Percentiles rank a stretch among this genome's conserved stretches.
Conservation (phyloP, 106 monocot genomes). For the Cymbidium sinense region DNA sequence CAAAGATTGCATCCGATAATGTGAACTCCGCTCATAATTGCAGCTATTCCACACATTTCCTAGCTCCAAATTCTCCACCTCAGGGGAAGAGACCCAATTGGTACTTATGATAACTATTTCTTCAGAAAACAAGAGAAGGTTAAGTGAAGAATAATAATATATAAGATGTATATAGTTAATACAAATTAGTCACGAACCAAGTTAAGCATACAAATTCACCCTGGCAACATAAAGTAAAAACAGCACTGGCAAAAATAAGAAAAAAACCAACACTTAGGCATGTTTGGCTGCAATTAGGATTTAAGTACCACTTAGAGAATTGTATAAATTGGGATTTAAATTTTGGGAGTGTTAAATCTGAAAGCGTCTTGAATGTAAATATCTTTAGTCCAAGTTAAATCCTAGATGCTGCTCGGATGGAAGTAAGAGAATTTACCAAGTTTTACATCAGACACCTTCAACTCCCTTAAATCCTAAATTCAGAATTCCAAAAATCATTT, state of each 20-base stretch:
- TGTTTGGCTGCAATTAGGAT: not conserved
- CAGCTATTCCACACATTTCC: conserved; percentile 69
- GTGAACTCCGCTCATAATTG: conserved; percentile 35
- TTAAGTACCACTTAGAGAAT: not conserved
- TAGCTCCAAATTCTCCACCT: not conserved
- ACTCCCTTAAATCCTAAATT: too few species aligned
- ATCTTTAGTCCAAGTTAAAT: not conserved
- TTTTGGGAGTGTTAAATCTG: not conserved
- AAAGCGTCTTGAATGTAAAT: not conserved
- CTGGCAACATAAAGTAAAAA: not conserved
- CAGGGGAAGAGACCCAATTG: not conserved
- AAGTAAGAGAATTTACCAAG: too few species aligned
- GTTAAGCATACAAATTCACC: conserved; percentile 1
- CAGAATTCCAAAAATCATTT: too few species aligned
- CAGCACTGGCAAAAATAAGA: not conserved
- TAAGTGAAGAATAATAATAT: not conserved
- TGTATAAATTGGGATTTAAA: not conserved
- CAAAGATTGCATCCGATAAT: conserved; percentile 24
- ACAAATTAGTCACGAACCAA: not conserved
- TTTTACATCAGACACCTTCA: too few species aligned
- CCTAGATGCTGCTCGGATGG: not conserved
- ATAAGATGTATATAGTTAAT: not conserved
- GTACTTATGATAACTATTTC: not conserved
- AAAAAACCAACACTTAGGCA: not conserved
- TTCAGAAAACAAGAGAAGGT: not conserved